Evolutionary conservation across 2,329 filamentous ascomycete species (phyloP).

Genomic region (Neofusicoccum umdonicola): DNA sequence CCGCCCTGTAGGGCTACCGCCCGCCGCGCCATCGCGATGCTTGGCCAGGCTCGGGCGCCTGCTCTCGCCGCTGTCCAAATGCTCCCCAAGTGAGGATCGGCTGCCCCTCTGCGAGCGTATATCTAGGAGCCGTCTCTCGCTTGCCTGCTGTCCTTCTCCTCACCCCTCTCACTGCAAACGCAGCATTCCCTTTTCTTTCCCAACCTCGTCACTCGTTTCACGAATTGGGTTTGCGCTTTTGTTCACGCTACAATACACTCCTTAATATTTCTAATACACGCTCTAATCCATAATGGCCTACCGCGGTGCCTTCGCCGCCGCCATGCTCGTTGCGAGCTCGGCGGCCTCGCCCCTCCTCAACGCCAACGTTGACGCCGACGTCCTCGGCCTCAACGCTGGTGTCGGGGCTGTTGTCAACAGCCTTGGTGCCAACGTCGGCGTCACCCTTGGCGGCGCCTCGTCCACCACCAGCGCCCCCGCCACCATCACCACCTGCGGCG

Average conservation of each 20-base stretch:
- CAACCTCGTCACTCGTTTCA: constrained; percentile 17
- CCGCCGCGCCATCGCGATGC: not conserved
- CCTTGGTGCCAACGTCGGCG: not conserved
- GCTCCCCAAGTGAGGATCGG: not conserved
- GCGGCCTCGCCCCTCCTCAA: constrained; percentile 6
- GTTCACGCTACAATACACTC: not conserved
- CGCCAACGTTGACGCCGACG: not conserved
- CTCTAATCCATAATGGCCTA: constrained; percentile 12
- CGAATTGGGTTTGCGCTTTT: constrained; percentile 8
- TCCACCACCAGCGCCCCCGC: not conserved
- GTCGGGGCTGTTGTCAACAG: no score
- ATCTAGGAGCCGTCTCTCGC: constrained; percentile 2
- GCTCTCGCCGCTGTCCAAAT: not conserved
- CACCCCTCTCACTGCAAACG: constrained; percentile 8
- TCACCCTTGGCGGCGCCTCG: not conserved
- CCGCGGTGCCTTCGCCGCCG: constrained; percentile 12
- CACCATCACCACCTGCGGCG: constrained; percentile 4
- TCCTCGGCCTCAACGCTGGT: not conserved
- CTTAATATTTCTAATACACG: constrained; percentile 3
- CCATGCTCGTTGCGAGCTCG: constrained; percentile 5
- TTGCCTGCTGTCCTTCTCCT: not conserved
- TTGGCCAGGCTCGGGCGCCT: not conserved
- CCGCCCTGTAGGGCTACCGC: not conserved
- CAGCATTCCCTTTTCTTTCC: constrained; percentile 7
- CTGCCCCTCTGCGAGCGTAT: not conserved